Evolutionary conservation across 2,329 filamentous ascomycete genomes (phyloP).

Genomic region (Apiospora rasikravindrae): DNA sequence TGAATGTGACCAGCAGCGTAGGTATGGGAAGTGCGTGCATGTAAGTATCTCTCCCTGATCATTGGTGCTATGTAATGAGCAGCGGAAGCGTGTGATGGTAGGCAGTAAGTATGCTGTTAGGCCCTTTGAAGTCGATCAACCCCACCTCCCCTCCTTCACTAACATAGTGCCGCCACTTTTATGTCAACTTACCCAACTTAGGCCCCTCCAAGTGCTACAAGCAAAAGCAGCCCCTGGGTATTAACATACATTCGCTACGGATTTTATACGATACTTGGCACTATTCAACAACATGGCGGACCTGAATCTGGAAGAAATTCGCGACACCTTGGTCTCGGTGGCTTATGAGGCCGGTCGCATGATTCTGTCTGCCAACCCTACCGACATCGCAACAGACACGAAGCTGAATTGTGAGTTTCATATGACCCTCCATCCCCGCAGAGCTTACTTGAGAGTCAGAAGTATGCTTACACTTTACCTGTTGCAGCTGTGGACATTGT

Average conservation of each 20-base stretch:
- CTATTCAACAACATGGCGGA: slow-evolving; percentile 44
- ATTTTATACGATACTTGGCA: background rate
- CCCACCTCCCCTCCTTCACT: background rate
- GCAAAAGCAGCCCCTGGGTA: background rate
- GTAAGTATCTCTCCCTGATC: background rate
- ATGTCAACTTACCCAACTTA: background rate
- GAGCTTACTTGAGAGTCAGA: background rate
- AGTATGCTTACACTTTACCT: background rate
- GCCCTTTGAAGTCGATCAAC: background rate
- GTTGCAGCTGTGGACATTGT: slow-evolving; percentile 68
- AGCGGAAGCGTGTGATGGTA: background rate
- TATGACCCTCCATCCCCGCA: background rate
- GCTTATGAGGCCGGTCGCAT: slow-evolving; percentile 69
- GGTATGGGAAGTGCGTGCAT: too few relatives aligned
- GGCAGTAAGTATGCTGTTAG: background rate
- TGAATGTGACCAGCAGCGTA: background rate
- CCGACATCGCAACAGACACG: slow-evolving; percentile 60
- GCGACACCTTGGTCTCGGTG: slow-evolving; percentile 63
- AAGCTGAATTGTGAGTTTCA: slow-evolving; percentile 67
- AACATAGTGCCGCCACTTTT: background rate
- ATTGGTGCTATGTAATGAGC: background rate
- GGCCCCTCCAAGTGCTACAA: background rate
- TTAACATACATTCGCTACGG: background rate
- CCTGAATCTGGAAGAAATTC: slow-evolving; percentile 65
- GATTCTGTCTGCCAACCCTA: slow-evolving; percentile 66